Conservation (phyloP, 345 rosid species). For the Moricandia moricandioides region DNA sequence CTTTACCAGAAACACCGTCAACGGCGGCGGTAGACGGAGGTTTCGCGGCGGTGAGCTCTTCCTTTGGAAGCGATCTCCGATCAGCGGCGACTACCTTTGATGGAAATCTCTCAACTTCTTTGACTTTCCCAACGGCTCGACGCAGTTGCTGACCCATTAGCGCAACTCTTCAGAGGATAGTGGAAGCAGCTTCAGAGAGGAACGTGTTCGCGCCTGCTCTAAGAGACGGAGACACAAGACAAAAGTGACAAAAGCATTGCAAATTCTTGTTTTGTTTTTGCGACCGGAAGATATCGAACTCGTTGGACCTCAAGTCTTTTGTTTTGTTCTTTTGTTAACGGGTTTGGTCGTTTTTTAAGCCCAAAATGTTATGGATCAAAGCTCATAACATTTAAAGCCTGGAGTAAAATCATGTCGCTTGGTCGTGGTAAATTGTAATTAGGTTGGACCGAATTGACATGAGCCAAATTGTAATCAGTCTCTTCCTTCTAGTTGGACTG, state of each 20-base stretch:
- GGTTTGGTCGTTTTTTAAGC: not conserved
- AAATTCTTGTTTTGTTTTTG: too few relatives aligned
- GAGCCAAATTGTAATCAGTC: too few relatives aligned
- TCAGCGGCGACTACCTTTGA: slow-evolving; percentile 39
- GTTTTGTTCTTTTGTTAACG: not conserved
- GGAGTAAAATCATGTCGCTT: not conserved
- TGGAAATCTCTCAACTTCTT: slow-evolving; percentile 46
- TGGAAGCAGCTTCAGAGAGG: too few relatives aligned
- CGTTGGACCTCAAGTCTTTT: not conserved
- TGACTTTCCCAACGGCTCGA: slow-evolving; percentile 82
- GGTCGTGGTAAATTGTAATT: too few relatives aligned
- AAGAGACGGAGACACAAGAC: too few relatives aligned
- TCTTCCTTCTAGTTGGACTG: too few relatives aligned
- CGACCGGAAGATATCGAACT: too few relatives aligned
- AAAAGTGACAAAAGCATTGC: too few relatives aligned
- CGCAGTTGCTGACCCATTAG: slow-evolving; percentile 98
- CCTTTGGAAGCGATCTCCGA: slow-evolving; percentile 37
- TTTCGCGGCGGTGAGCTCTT: slow-evolving; percentile 36
- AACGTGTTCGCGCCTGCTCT: too few relatives aligned
- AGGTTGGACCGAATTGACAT: too few relatives aligned
- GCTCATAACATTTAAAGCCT: not conserved
- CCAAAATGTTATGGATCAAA: not conserved
- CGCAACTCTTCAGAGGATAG: not conserved
- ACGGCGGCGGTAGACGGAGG: slow-evolving; percentile 20
- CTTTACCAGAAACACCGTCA: slow-evolving; percentile 41